Evolutionary conservation across 1,139 yeast genomes (phyloP).

Genomic region (Suhomyces kunorum): DNA sequence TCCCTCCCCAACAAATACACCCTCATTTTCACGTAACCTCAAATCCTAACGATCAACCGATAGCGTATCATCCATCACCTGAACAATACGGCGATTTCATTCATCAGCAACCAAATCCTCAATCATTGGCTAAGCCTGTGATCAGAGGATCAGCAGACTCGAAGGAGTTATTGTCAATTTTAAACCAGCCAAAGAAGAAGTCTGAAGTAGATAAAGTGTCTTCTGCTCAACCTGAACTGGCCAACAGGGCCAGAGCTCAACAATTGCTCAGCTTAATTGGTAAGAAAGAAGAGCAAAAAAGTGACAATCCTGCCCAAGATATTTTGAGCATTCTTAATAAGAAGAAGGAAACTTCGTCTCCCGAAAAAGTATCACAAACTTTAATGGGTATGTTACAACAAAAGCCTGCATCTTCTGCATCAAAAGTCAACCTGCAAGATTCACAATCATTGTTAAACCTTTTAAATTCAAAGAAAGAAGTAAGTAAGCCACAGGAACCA

Average conservation of each 20-base stretch:
- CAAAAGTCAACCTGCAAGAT: slow-evolving; percentile 2
- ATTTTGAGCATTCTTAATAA: slow-evolving; percentile 13
- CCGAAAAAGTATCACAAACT: slow-evolving; percentile 13
- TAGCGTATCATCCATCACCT: slow-evolving; percentile 10
- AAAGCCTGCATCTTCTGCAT: slow-evolving; percentile 1
- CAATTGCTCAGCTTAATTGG: slow-evolving; percentile 41
- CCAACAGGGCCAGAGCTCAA: slow-evolving; percentile 40
- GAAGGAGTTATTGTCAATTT: slow-evolving; percentile 53
- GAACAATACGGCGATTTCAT: slow-evolving; percentile 5
- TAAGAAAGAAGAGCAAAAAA: slow-evolving; percentile 15
- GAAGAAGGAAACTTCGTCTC: slow-evolving; percentile 11
- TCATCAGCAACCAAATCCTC: slow-evolving; percentile 43
- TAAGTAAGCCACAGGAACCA: neutral
- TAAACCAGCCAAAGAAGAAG: slow-evolving; percentile 33
- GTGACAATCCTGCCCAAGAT: slow-evolving; percentile 9
- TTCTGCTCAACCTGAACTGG: slow-evolving; percentile 19
- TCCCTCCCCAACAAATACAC: slow-evolving; percentile 16
- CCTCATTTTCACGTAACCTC: slow-evolving; percentile 34
- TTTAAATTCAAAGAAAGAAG: slow-evolving; percentile 8
- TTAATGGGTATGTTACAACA: slow-evolving; percentile 14
- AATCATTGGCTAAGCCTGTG: slow-evolving; percentile 43
- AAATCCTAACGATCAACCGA: slow-evolving; percentile 30
- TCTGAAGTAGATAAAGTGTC: slow-evolving; percentile 4
- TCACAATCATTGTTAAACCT: slow-evolving; percentile 8
- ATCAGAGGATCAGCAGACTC: slow-evolving; percentile 43